Evolutionary conservation across 331 rosid species (phyloP), one percentile per base, ranked within the genome.

Genomic region (Acacia pycnantha): DNA sequence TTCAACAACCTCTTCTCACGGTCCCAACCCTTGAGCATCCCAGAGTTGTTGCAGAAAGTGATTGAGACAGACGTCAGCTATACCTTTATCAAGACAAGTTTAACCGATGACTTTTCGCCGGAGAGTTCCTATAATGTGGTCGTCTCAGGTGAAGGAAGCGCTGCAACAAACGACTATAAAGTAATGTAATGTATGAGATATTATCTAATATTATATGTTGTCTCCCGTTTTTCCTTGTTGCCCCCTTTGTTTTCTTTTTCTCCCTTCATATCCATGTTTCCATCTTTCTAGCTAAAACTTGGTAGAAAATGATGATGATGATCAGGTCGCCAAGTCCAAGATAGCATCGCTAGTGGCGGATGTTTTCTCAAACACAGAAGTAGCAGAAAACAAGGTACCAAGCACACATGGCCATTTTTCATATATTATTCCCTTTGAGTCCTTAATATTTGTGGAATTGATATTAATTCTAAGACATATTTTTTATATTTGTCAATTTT

Each of bases 121-220:
- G 99, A 96, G 85, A 86, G 93, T 76, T 84, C 90, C 37, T 91
- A 91, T 61, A 93, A 91, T 68, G 89, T 96, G 21, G 94, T 94
- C 15, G 89, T 96, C 40, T 83, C 85, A 18, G 92, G 92, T 80
- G 98, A 96, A 88, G 91, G 91, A 90, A 86, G 84, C 83, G 40
- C 85, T 13, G 75, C 88, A 81, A 87, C 86, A 24, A 89, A 82
- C 98, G 99, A 96, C 97, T 93, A 89, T 95, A 96, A 96, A 96
- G 99, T 96, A 96, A 96, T 95, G 99, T 90, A 95, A 95, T 95
- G 98, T 93, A 93, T 95, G 97, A 94, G 77, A 85, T 91, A 88
- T 43, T 85, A 84, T 85, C 79, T 82, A 40, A 64, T 73, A 83
- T 85, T 85, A 27, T 71, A 67, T 79, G 53, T 31, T 58, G 70